A percentile compares a stretch with the other conserved stretches of the same genome.
These are phyloP conservation scores for Pseudogymnoascus sp. DNA, from an alignment of 2,329 filamentous ascomycete genomes.

Conservation along the genomic window DNA sequence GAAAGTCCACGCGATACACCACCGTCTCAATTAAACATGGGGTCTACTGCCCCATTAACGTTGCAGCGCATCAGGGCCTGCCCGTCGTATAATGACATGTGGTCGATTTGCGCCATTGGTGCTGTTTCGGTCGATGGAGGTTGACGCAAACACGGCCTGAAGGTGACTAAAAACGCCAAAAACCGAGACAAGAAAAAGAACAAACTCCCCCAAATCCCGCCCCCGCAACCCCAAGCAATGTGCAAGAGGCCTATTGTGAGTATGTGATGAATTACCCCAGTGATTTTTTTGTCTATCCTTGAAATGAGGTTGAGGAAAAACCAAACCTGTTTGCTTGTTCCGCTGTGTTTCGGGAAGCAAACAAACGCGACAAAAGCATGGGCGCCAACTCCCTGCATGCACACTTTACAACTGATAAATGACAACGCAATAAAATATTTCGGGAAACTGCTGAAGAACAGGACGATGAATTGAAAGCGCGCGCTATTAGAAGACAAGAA, in stretches of 20 bases:
- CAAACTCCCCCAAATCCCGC: neutral
- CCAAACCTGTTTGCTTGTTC: slow-evolving; percentile 9
- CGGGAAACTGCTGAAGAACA: neutral
- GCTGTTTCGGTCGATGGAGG: neutral
- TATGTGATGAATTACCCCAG: neutral
- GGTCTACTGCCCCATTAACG: neutral
- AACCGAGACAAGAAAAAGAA: neutral
- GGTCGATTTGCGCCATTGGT: neutral
- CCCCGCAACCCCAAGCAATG: neutral
- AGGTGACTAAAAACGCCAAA: neutral
- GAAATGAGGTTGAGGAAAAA: neutral
- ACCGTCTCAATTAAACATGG: slow-evolving; percentile 2
- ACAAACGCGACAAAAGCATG: neutral
- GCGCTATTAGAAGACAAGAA: neutral
- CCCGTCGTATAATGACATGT: slow-evolving; percentile 4
- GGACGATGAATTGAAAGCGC: neutral
- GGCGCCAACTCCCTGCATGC: neutral
- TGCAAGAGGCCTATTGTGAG: neutral
- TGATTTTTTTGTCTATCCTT: slow-evolving; percentile 5
- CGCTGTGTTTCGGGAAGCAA: neutral
- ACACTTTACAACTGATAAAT: slow-evolving; percentile 9
- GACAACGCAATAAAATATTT: neutral
- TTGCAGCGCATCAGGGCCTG: neutral
- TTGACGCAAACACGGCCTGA: neutral
- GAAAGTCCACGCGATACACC: neutral